Conservation (phyloP, 176 grass and related monocot species). For the Triticum urartu region DNA sequence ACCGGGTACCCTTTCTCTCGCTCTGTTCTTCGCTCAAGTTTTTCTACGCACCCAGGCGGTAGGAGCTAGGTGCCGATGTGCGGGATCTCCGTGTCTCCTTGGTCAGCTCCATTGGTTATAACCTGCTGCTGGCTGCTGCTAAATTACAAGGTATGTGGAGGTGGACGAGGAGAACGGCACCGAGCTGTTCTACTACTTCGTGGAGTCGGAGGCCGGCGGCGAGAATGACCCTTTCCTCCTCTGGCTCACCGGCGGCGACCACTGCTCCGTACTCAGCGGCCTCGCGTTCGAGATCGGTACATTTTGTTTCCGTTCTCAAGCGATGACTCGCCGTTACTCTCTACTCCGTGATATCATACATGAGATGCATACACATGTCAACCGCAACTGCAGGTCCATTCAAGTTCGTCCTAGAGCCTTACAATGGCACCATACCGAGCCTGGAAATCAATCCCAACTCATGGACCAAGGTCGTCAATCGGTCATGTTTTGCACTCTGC, state of each 20-base stretch:
- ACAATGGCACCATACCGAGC: constrained; percentile 41
- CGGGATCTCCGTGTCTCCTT: too few relatives aligned
- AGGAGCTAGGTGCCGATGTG: too few relatives aligned
- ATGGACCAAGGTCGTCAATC: constrained; percentile 47
- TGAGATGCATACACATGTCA: background rate
- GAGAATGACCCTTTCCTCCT: constrained; percentile 36
- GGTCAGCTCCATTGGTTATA: background rate
- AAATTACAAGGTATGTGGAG: constrained; percentile 36
- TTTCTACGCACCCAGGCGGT: too few relatives aligned
- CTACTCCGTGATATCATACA: too few relatives aligned
- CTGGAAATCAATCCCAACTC: constrained; percentile 46
- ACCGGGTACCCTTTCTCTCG: constrained; percentile 36
- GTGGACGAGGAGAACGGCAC: constrained; percentile 50
- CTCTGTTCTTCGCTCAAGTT: too few relatives aligned
- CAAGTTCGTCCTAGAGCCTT: constrained; percentile 45
- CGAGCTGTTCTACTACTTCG: constrained; percentile 77
- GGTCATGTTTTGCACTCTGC: too few relatives aligned
- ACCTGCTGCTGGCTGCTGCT: background rate
- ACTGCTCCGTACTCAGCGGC: constrained; percentile 55
- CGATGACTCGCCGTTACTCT: background rate
- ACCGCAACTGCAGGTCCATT: background rate
- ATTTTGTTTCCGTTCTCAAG: background rate
- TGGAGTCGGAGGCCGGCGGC: constrained; percentile 35
- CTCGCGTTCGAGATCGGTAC: constrained; percentile 63
- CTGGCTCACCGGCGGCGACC: constrained; percentile 59